Evolutionary conservation across 169 alveolate species (phyloP).

Genomic region (Cryptosporidium ryanae): DNA sequence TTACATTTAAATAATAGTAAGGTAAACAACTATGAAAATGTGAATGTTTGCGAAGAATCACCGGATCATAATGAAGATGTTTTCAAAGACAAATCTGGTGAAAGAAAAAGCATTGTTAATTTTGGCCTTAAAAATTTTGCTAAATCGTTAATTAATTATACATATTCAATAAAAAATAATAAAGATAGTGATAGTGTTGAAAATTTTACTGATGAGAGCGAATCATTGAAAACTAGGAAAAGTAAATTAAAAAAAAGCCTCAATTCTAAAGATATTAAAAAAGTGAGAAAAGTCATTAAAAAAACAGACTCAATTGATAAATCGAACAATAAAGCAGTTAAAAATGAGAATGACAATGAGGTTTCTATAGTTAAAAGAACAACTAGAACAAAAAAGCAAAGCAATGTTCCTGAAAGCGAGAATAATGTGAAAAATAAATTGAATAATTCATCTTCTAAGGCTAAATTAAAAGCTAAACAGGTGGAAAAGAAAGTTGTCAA

Average conservation of each 20-base stretch:
- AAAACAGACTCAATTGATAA: background rate
- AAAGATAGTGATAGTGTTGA: background rate
- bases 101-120: background rate
- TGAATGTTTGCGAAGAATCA: background rate
- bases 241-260: background rate
- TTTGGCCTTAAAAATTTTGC: constrained; percentile 44
- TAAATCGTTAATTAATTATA: constrained; percentile 36
- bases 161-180: constrained; percentile 17
- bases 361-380: background rate
- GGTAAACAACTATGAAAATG: too few species aligned
- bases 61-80: background rate
- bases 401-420: background rate
- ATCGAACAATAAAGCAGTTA: background rate
- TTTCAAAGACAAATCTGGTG: background rate
- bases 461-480: background rate
- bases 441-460: background rate
- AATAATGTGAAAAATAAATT: background rate
- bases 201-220: background rate
- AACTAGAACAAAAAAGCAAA: background rate
- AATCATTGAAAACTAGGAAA: background rate
- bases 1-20: background rate
- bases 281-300: too few species aligned
- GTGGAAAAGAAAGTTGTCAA: background rate
- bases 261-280: too few species aligned
- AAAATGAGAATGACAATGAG: background rate